phyloP scores from a whole-genome alignment of 1,284 basidiomycete genomes.

The Marasmius oreades region DNA sequence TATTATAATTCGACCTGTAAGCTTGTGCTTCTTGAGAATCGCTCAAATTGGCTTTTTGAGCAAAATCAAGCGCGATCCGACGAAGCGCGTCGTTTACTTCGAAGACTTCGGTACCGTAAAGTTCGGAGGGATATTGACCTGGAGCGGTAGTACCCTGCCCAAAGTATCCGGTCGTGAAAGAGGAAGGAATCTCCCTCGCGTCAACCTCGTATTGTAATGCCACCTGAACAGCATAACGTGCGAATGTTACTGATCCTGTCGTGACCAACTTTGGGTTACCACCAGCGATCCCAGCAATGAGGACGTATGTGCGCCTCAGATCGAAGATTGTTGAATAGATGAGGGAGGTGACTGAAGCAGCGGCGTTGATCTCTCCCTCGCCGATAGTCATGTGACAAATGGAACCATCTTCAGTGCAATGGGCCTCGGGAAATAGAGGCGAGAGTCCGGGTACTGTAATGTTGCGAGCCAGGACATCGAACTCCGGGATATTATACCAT shows the following conservation, averaged over 20 bases:
- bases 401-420: slow-evolving; percentile 21
- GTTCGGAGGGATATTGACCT: slow-evolving; percentile 24
- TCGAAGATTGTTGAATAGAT: slow-evolving; percentile 32
- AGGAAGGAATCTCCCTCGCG: slow-evolving; percentile 36
- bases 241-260: slow-evolving; percentile 39
- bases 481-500: slow-evolving; percentile 15
- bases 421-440: slow-evolving; percentile 10
- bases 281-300: slow-evolving; percentile 45
- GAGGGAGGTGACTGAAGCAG: slow-evolving; percentile 33
- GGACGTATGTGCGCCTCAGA: slow-evolving; percentile 40
- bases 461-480: slow-evolving; percentile 12
- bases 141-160: slow-evolving; percentile 30
- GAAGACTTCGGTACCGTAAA: slow-evolving; percentile 49
- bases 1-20: slow-evolving; percentile 31
- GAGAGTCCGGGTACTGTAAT: slow-evolving; percentile 14
- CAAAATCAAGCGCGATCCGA: slow-evolving; percentile 27
- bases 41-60: slow-evolving; percentile 30
- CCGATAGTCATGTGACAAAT: slow-evolving; percentile 37
- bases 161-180: slow-evolving; percentile 40
- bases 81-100: slow-evolving; percentile 44
- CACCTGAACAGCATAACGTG: slow-evolving; percentile 41
- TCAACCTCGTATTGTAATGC: slow-evolving; percentile 44
- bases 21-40: slow-evolving; percentile 30
- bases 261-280: slow-evolving; percentile 39
- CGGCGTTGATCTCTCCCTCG: slow-evolving; percentile 44